Conservation (phyloP, 805 yeast species). For the Ogataea paraovalis region DNA sequence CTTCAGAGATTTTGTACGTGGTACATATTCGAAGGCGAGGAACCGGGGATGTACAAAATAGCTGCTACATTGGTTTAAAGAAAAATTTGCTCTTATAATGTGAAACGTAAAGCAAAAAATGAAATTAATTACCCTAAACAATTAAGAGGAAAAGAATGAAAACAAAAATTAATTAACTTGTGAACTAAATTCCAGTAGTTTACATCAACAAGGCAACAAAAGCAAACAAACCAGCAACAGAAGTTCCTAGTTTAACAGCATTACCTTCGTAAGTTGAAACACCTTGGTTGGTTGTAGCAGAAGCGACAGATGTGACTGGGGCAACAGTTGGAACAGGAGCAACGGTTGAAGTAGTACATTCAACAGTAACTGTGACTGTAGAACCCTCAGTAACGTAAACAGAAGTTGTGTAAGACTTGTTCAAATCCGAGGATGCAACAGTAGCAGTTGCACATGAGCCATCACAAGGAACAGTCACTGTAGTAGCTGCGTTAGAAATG, state of each 20-base stretch:
- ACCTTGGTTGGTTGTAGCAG: neutral
- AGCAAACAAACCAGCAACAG: neutral
- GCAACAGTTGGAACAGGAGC: neutral
- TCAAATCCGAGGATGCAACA: slow-evolving; percentile 3
- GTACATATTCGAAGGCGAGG: too few species aligned
- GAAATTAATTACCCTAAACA: neutral
- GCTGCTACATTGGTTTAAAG: too few species aligned
- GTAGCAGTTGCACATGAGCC: slow-evolving; percentile 8
- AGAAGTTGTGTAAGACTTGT: slow-evolving; percentile 11
- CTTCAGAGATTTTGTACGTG: too few species aligned
- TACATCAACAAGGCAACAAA: neutral
- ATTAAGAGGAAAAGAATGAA: neutral
- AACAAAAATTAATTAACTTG: neutral
- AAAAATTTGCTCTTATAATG: too few species aligned
- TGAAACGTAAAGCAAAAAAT: neutral
- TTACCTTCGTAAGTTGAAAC: neutral
- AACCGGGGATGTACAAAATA: too few species aligned
- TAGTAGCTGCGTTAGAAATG: slow-evolving; percentile 3
- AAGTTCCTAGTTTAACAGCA: neutral
- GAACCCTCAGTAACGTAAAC: slow-evolving; percentile 5
- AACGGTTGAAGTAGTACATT: neutral
- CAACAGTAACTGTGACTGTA: slow-evolving; percentile 3
- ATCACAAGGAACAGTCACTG: slow-evolving; percentile 16
- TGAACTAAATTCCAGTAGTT: too few species aligned
- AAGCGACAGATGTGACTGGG: neutral